Conservation (phyloP, 2,329 filamentous ascomycete species). For the Ceratocystis harringtonii region DNA sequence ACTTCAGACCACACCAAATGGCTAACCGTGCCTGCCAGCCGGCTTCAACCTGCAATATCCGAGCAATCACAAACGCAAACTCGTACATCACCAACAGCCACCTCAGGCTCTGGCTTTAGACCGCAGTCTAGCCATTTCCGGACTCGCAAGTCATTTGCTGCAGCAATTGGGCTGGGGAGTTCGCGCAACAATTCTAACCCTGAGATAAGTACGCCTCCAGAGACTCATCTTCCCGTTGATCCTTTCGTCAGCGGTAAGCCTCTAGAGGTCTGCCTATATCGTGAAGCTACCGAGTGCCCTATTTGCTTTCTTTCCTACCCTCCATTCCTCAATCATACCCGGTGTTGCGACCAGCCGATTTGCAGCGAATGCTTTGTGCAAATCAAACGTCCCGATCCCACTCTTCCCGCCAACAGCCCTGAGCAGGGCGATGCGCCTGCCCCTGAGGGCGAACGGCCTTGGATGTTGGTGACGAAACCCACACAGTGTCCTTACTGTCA, state of each 20-base stretch:
- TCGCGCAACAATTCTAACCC: constrained; percentile 57
- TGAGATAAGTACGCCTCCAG: constrained; percentile 54
- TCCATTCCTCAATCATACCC: constrained; percentile 80
- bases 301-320: constrained; percentile 96
- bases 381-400: constrained; percentile 86
- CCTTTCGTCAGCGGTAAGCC: constrained; percentile 89
- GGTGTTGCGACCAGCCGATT: constrained; percentile 90
- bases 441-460: constrained; percentile 24
- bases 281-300: constrained; percentile 76
- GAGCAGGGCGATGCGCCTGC: constrained; percentile 23
- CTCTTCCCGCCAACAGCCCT: constrained; percentile 66
- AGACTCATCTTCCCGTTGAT: constrained; percentile 65
- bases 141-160: constrained; percentile 60
- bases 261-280: constrained; percentile 85
- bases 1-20: constrained; percentile 47
- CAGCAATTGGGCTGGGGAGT: constrained; percentile 51
- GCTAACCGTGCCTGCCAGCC: constrained; percentile 60
- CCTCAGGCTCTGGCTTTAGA: constrained; percentile 25
- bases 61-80: constrained; percentile 33
- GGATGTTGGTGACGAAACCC: constrained; percentile 74
- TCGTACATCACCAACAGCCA: constrained; percentile 23
- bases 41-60: constrained; percentile 66
- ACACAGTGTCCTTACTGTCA: constrained; percentile 91
- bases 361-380: constrained; percentile 99
- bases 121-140: constrained; percentile 60